phyloP scores from a whole-genome alignment of 176 grass and related monocot genomes.

The Tillandsia fasciculata region DNA sequence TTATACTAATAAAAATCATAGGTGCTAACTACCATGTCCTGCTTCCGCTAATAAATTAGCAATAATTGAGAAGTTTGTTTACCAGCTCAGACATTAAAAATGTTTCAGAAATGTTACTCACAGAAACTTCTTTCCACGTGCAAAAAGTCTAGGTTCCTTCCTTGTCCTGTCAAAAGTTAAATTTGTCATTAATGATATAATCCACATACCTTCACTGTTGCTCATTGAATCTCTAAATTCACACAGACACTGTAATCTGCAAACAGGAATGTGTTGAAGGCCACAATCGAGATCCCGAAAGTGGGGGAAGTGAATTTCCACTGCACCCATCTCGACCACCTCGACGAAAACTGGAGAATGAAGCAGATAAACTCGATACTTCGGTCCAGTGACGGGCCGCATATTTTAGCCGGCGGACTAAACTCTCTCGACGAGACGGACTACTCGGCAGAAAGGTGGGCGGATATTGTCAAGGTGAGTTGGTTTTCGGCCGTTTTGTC shows the following conservation, averaged over 20 bases:
- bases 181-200: too few relatives aligned
- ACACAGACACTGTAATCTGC: neutral
- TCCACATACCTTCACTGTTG: neutral
- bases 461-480: conserved; percentile 80
- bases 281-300: conserved; percentile 75
- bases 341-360: conserved; percentile 88
- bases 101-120: too few relatives aligned
- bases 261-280: conserved; percentile 83
- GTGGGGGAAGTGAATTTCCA: conserved; percentile 84
- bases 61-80: too few relatives aligned
- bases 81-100: too few relatives aligned
- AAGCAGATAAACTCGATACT: conserved; percentile 87
- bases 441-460: conserved; percentile 80
- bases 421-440: conserved; percentile 24
- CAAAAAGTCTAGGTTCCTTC: too few relatives aligned
- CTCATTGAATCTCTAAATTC: neutral
- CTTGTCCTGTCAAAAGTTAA: too few relatives aligned
- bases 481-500: neutral
- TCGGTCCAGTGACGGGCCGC: conserved; percentile 41
- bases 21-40: too few relatives aligned
- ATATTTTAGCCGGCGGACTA: conserved; percentile 73
- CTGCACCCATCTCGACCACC: conserved; percentile 98
- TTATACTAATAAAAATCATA: too few relatives aligned
- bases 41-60: too few relatives aligned
- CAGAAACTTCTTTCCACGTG: too few relatives aligned